Evolutionary conservation across 2,329 filamentous ascomycete species (phyloP), one percentile per base, ranked within the genome.

Genomic region (Aspergillus fumigatus): DNA sequence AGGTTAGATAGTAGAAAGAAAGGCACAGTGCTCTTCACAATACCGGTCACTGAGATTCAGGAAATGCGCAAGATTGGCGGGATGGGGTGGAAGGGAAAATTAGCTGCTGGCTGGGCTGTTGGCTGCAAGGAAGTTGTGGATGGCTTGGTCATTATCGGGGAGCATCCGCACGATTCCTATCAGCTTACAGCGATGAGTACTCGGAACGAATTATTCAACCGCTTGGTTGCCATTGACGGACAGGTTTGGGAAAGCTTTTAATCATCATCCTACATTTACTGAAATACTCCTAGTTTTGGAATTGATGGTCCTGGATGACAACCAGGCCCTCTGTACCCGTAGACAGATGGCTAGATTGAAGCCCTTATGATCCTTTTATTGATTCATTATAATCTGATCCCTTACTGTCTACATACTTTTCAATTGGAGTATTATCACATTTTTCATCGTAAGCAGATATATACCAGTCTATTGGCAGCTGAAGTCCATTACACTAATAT

Each of bases 161-260:
- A 78, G 53, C 73, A 73, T 17, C 68, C 63, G 23, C 82, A 85
- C 0, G 74, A 81, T 7, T 77, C 75, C 52, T 82, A 80, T 57
- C 82, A 83, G 50, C 70, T 93, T 2, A 94, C 88, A 7, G 89
- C 90, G 1, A 80, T 92, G 70, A 79, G 83, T 29, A 73, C 88
- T 67, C 74, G 90, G 38, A 88, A 94, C 64, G 88, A 93, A 74
- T 69, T 95, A 45, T 94, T 94, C 68, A 94, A 94, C 74, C 83
- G 90, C 17, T 70, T 93, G 54, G 76, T 92, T 56, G 84, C 88
- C 2, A 89, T 93, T 74, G 89, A 89, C 1, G 82, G 82, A 14
- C 89, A 94, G 80, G 91, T 91, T 79, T 94, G 90, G 90, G 88
- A 91, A 38, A 82, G 82, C 54, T 90, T 84, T 85, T 93, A 53